Base-by-base conservation (phyloP, 768 basidiomycete genomes). In the Kwoniella europaea region DNA sequence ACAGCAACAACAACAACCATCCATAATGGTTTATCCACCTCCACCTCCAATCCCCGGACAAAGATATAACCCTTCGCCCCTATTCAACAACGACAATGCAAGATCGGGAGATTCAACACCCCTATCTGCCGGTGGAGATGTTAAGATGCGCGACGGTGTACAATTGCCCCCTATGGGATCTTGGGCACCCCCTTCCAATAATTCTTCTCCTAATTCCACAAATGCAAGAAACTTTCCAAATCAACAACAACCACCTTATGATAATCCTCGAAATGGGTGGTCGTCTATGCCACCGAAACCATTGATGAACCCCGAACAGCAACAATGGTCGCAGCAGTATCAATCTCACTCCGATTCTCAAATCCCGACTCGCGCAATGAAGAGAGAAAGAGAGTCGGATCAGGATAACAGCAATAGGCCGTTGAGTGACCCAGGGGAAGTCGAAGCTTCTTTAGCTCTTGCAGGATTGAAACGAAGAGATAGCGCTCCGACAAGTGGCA, bases 381-480 rank as follows among this genome's bases (percentile, higher is more conserved):
- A 72, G 46, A 42, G 63, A 22, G 58, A 54, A 18, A 44, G 62
- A 53, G 50, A 52, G 57, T n/a, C 13, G 10, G 52, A 63, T 10
- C 44, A 44, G 22, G 44, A 64, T 44, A 27, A 60, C 13, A 18
- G 55, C 9, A 35, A 35, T 35, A 22, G 65, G 9, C 61, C 71
- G 6, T 35, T 72, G 18, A 69, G 68, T 58, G 68, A 69, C 62
- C 57, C 67, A 15, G 72, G 68, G 10, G 75, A 76, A 57, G 72
- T 69, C 10, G 75, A 76, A 66, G 72, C 75, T 13, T 64, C 70
- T 20, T 61, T 76, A 24, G 75, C 75, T 3, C 56, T 73, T 4
- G 72, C 75, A 4, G 75, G 72, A n/a, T 50, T 76, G 54, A 71
- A 71, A 55, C 22, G 56, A 22, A 54, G 72, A 12, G 54, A 71